Evolutionary conservation across 345 rosid genomes (phyloP), one percentile per base, ranked within the genome.

Genomic region (Hibiscus trionum): DNA sequence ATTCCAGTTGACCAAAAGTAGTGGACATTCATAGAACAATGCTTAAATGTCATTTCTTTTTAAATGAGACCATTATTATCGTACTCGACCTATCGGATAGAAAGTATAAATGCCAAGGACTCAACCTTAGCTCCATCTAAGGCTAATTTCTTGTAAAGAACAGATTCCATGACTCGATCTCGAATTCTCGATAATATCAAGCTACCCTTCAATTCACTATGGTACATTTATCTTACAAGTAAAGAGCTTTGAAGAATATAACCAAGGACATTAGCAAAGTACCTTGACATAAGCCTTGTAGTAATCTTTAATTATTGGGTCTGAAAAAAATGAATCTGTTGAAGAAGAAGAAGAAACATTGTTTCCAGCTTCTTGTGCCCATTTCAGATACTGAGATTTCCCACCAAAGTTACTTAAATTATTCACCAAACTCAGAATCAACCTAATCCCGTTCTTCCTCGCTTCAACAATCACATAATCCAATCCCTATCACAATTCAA

Each of bases 321-420:
- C 16, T 39, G 74, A 72, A 24, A 72, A 72, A 72, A 72, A 72
- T 15, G 67, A 31, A 72, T 72, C 74, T 14, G 46, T 27, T 26
- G 67, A 72, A 72, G 73, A 37, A 71, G 33, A 31, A 31, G 33
- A 31, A 31, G 67, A 71, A 71, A 71, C 46, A 46, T 72, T 72
- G 27, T 27, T 46, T 72, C 74, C 67, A 60, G 74, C 67, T 72
- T 72, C 67, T 60, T 27, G 52, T 27, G 66, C 85, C 86, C 86
- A 81, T 50, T 44, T 83, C 70, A 83, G 77, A 78, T 81, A 81
- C 81, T 83, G 86, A 76, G 77, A 73, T 72, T 83, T 83, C 15
- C 88, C 88, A 74, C 86, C 88, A 76, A 83, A 85, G 11, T 83
- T 82, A 71, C 75, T 63, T 55, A 85, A 76, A 73, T 81, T 83